phyloP scores from a whole-genome alignment of 202 grass and related monocot species.

The Cymbopogon flexuosus region DNA sequence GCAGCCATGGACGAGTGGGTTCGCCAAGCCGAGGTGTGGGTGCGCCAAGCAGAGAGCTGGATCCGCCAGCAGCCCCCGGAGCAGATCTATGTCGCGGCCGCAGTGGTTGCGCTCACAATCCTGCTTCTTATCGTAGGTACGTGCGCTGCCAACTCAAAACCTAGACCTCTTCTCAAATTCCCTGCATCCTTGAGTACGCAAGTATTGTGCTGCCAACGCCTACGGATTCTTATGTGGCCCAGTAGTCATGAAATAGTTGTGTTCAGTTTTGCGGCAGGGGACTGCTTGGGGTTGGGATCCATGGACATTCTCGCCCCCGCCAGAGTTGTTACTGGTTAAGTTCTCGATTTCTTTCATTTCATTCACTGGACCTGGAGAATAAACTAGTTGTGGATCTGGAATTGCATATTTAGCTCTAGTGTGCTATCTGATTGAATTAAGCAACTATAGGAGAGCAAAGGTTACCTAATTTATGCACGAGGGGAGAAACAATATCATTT shows the following conservation, averaged over 20 bases:
- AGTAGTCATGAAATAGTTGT: background rate
- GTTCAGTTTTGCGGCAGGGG: background rate
- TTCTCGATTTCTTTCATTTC: background rate
- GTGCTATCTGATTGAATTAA: too few species aligned
- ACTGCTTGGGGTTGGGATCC: background rate
- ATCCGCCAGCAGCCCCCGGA: constrained; percentile 50
- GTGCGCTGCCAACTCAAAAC: background rate
- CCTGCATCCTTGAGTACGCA: too few species aligned
- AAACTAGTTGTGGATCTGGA: background rate
- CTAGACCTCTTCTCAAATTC: background rate
- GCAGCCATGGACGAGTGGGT: constrained; percentile 38
- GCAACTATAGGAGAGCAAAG: background rate
- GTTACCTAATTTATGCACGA: background rate
- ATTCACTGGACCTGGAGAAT: background rate
- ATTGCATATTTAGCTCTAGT: background rate
- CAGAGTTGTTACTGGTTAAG: too few species aligned
- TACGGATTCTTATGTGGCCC: too few species aligned
- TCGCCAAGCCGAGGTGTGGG: constrained; percentile 31
- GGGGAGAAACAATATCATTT: background rate
- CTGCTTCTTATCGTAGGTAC: constrained; percentile 43
- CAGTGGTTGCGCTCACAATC: constrained; percentile 51
- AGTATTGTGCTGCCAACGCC: too few species aligned
- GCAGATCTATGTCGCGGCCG: constrained; percentile 71
- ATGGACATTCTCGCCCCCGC: too few species aligned
- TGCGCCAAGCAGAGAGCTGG: constrained; percentile 44